Base-by-base conservation (phyloP, 805 yeast species). In the Suhomyces tanzawaensis region DNA sequence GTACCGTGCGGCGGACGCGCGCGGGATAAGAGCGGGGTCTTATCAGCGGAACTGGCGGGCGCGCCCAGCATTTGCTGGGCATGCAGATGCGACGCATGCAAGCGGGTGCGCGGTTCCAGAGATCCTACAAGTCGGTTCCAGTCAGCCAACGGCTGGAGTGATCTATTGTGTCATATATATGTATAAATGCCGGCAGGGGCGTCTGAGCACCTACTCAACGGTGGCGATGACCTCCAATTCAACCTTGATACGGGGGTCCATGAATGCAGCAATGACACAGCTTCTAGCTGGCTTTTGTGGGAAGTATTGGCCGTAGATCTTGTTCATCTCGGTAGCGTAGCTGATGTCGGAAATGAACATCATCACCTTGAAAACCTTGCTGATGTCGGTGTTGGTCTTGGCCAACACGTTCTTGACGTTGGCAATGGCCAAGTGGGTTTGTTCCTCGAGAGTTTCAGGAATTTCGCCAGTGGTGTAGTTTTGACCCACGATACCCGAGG, bases 201-300 rank as follows among this genome's bases (percentile, higher is more conserved):
- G n/a, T n/a, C n/a, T n/a, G n/a, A n/a, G n/a, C n/a, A n/a, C n/a
- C 19, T 49, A 53, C 23, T 62, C 58, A 19, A 52, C 32, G 24
- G 63, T 48, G 23, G 77, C 76, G 50, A 76, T 59, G 35, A 71
- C 69, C 49, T 77, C 81, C 38, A 76, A 51, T 51, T 77, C 82
- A 32, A 77, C 73, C 47, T 72, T 67, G 37, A 76, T 44, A n/a
- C 59, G 49, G 8, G 71, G 64, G 51, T 74, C 69, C 51, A 78
- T 77, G 60, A 77, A 76, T 6, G 60, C 69, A 23, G 72, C 79
- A 36, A 73, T 62, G 25, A 77, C 62, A 51, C 79, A 73, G 32
- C 74, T 67, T 62, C 82, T 68, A 6, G 78, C 77, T 14, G 82
- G 82, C 45, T 64, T 62, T 31, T 63, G 59, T 2, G 68, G 64